phyloP scores from a whole-genome alignment of 2,329 filamentous ascomycete species.

The Colletotrichum destructivum region DNA sequence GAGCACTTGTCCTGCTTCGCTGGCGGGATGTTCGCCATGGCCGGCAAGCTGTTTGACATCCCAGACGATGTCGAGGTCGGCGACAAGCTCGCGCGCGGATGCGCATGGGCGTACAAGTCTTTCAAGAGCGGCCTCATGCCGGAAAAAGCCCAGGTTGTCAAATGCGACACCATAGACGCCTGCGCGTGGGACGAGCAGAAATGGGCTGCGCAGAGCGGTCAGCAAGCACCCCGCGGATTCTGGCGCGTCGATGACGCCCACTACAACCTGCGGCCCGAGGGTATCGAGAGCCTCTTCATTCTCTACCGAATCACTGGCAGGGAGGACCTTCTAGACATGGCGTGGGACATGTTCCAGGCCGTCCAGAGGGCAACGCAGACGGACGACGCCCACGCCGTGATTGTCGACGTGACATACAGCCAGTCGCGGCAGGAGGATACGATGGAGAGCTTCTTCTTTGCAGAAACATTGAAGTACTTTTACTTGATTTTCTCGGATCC shows the following conservation, averaged over 20 bases:
- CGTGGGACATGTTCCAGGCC: constrained; percentile 69
- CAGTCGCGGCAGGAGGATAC: constrained; percentile 59
- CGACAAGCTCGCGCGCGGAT: constrained; percentile 64
- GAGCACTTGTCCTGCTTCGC: constrained; percentile 67
- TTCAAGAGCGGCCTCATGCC: constrained; percentile 68
- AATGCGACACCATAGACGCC: constrained; percentile 57
- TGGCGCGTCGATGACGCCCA: constrained; percentile 67
- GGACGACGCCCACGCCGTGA: constrained; percentile 62
- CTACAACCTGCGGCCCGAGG: constrained; percentile 66
- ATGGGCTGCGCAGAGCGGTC: constrained; percentile 45
- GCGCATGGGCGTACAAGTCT: constrained; percentile 65
- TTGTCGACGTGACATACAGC: constrained; percentile 64
- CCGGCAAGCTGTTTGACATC: constrained; percentile 59
- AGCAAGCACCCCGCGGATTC: constrained; percentile 69
- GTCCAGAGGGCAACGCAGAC: constrained; percentile 63
- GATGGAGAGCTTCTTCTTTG: constrained; percentile 78
- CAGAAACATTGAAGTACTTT: constrained; percentile 83
- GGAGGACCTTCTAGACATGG: constrained; percentile 62
- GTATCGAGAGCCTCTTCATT: constrained; percentile 69
- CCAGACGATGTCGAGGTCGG: constrained; percentile 60
- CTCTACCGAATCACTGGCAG: constrained; percentile 68
- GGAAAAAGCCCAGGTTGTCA: constrained; percentile 61
- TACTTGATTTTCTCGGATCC: constrained; percentile 79
- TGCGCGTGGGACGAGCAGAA: constrained; percentile 61
- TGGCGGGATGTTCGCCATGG: constrained; percentile 66